Conservation (phyloP, 257 asterid genomes). For the Solanum bukasovii region DNA sequence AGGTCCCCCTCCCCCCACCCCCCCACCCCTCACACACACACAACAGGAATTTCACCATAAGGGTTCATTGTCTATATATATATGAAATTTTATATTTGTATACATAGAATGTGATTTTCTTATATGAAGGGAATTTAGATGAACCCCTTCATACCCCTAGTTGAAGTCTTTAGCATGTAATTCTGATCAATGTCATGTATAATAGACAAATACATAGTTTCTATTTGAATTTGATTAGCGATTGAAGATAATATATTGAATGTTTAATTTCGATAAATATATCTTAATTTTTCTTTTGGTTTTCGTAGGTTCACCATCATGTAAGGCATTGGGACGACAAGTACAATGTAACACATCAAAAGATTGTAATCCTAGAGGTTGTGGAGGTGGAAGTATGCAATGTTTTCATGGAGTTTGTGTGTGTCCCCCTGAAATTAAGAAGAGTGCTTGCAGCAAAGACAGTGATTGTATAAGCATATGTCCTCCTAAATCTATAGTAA, state of each 20-base stretch:
- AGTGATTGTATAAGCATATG: background rate
- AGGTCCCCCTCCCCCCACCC: accelerated
- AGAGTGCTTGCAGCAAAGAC: background rate
- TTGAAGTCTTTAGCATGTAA: background rate
- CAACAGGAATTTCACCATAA: too few relatives aligned
- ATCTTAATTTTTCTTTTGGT: background rate
- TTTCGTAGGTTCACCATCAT: background rate
- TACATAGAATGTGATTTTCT: background rate
- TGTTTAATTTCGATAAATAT: background rate
- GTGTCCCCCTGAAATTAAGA: background rate
- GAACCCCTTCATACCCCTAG: background rate
- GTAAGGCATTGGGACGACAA: background rate
- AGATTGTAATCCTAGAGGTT: background rate
- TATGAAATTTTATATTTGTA: too few relatives aligned
- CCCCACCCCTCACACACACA: too few relatives aligned
- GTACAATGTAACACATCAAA: background rate
- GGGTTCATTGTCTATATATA: too few relatives aligned
- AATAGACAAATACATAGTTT: background rate
- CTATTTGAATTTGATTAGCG: background rate
- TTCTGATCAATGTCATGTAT: background rate
- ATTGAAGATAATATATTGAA: background rate
- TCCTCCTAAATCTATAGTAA: background rate
- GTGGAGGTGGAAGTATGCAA: background rate
- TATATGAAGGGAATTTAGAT: background rate
- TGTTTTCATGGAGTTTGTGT: background rate